phyloP scores from a whole-genome alignment of 192 early-diverging fungal genomes.

The Linnemannia schmuckeri region DNA sequence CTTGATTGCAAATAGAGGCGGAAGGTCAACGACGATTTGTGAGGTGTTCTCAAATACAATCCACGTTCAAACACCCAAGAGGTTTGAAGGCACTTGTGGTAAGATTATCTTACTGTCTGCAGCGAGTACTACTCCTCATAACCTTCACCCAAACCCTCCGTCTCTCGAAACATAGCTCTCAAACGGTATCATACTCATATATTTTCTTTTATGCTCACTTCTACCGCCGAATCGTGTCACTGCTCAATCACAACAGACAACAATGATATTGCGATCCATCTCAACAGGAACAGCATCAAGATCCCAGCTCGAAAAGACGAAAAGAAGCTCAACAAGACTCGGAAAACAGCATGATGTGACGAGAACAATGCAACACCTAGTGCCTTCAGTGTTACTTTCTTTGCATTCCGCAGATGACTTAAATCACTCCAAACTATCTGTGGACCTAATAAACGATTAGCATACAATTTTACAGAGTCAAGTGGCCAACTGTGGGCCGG shows the following conservation, averaged over 20 bases:
- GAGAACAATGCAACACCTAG: not conserved
- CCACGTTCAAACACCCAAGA: conserved; percentile 44
- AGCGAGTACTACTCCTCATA: not conserved
- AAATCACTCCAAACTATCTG: not conserved
- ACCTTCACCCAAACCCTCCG: not conserved
- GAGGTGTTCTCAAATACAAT: conserved; percentile 38
- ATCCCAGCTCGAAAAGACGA: conserved; percentile 43
- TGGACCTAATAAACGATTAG: not conserved
- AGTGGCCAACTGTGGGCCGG: no score
- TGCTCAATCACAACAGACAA: conserved; percentile 15
- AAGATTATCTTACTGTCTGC: not conserved
- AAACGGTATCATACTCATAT: not conserved
- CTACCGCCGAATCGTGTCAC: not conserved
- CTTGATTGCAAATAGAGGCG: conserved; percentile 9
- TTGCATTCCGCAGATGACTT: not conserved
- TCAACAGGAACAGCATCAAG: conserved; percentile 39
- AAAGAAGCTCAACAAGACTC: conserved; percentile 33
- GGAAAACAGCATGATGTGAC: conserved; percentile 10
- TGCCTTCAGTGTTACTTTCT: no score
- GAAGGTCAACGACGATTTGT: conserved; percentile 24
- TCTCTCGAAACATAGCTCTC: not conserved
- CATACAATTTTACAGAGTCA: not conserved
- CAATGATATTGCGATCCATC: conserved; percentile 28
- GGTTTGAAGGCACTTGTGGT: conserved; percentile 47
- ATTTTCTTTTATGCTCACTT: not conserved